Base-by-base conservation (phyloP, 2,329 filamentous ascomycete species). In the Clarireedia monteithiana region DNA sequence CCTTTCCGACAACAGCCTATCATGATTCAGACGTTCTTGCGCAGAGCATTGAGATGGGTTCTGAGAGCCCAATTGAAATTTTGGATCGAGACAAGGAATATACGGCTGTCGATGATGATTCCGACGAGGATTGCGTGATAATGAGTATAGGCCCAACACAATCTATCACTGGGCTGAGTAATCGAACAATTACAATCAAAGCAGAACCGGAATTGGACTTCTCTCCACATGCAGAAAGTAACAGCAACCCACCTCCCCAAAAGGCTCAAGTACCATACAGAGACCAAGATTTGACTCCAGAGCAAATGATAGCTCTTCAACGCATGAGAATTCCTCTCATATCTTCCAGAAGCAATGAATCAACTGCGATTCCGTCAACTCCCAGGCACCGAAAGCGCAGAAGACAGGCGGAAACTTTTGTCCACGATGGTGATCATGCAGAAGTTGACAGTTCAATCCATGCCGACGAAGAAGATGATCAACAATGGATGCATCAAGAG, bases 301-400 rank as follows among this genome's bases (percentile, higher is more conserved):
- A 53, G 48, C 40, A 53, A 48, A 53, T 53, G 50, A n/a, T 53
- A 2, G 50, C 50, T 6, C 40, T 44, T 48, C 50, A 53, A 39
- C 27, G n/a, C 46, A 14, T 27, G 4, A 53, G 20, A 9, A 47
- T 53, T 27, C 23, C 42, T 5, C 30, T 12, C 2, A 34, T 34
- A 4, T 34, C 9, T 34, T 9, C 10, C 10, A 14, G 30, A 34
- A 38, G 23, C 20, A 23, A 23, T 15, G 5, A 2, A 1, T 27
- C 40, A 36, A 38, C 23, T 10, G 39, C 45, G 17, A 6, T 30
- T 10, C 36, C 7, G 2, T 17, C 38, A 3, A 10, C 17, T 10
- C 17, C 38, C 2, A 15, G 20, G 5, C 17, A 12, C 2, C 12
- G 34, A 10, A 26, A 34, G 15, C 27, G 46, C 4, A 55, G 50